Conservation (phyloP, 805 yeast genomes). For the Monosporozyma aquatica region DNA sequence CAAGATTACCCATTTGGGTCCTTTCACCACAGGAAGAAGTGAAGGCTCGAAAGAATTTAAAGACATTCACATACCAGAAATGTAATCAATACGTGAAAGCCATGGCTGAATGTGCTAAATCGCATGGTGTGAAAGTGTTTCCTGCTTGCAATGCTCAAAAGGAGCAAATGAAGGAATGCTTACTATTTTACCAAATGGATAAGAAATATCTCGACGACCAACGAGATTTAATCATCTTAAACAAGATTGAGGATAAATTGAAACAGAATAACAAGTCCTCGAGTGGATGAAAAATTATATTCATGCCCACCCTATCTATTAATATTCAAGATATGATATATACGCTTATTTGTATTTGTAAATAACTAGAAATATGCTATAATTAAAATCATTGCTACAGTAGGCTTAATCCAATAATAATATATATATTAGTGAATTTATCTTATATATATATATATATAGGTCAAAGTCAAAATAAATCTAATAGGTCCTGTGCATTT, state of each 20-base stretch:
- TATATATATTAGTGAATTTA: too few species aligned
- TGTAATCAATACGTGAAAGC: constrained; percentile 65
- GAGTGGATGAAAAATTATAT: too few species aligned
- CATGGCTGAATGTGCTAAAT: constrained; percentile 56
- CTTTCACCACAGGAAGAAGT: constrained; percentile 70
- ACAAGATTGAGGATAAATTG: constrained; percentile 37
- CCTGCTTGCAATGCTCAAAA: constrained; percentile 54
- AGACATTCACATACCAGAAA: constrained; percentile 50
- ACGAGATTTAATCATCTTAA: constrained; percentile 52
- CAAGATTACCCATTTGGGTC: constrained; percentile 60
- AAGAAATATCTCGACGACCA: constrained; percentile 56
- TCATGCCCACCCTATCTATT: too few species aligned
- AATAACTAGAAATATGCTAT: neutral
- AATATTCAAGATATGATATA: too few species aligned
- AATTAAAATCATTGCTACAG: too few species aligned
- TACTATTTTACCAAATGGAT: constrained; percentile 48
- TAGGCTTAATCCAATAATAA: too few species aligned
- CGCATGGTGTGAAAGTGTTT: constrained; percentile 55
- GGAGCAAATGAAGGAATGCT: constrained; percentile 53
- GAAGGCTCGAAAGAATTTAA: constrained; percentile 62
- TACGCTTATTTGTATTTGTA: neutral
- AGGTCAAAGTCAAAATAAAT: constrained; percentile 17
- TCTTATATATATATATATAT: too few species aligned
- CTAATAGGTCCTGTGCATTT: constrained; percentile 26
- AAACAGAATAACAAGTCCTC: neutral